Evolutionary conservation across 495 filamentous ascomycete species (phyloP).

Genomic region (Penicillium roqueforti): DNA sequence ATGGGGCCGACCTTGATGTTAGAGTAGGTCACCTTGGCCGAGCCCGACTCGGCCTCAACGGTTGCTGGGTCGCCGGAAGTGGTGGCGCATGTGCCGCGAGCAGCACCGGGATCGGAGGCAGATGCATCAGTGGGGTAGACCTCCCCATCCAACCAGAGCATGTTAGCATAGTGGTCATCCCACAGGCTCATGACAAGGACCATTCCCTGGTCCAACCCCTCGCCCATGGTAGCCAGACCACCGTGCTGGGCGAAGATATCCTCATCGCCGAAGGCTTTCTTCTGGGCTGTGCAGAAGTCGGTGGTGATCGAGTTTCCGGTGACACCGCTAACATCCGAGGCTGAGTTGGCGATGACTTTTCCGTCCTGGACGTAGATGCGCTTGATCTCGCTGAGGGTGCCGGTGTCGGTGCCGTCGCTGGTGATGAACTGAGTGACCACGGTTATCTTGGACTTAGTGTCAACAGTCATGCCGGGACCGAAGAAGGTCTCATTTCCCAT

Average conservation of each 20-base stretch:
- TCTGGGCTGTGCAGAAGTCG: constrained; percentile 58
- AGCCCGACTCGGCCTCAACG: constrained; percentile 52
- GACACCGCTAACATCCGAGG: constrained; percentile 48
- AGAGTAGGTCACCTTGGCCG: constrained; percentile 59
- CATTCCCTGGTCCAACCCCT: constrained; percentile 54
- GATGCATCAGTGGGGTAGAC: constrained; percentile 54
- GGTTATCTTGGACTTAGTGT: constrained; percentile 60
- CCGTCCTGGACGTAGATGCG: constrained; percentile 72
- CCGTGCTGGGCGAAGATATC: constrained; percentile 57
- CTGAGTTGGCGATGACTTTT: constrained; percentile 56
- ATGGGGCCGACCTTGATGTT: constrained; percentile 65
- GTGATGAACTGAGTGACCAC: constrained; percentile 71
- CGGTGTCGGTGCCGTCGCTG: constrained; percentile 48
- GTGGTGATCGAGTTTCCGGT: constrained; percentile 55
- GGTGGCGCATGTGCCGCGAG: constrained; percentile 60
- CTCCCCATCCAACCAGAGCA: constrained; percentile 75
- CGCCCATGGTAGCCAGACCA: constrained; percentile 54
- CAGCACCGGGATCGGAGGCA: constrained; percentile 52
- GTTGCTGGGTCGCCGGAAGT: constrained; percentile 56
- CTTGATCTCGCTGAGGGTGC: constrained; percentile 57
- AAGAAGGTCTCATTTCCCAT: constrained; percentile 61
- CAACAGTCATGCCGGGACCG: constrained; percentile 55
- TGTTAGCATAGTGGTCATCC: constrained; percentile 68
- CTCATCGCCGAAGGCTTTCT: constrained; percentile 56
- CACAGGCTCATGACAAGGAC: constrained; percentile 70